A percentile compares a stretch with the other conserved stretches of the same genome.
Conservation (phyloP, 1,139 yeast species). For the Debaryomyces sp. region DNA sequence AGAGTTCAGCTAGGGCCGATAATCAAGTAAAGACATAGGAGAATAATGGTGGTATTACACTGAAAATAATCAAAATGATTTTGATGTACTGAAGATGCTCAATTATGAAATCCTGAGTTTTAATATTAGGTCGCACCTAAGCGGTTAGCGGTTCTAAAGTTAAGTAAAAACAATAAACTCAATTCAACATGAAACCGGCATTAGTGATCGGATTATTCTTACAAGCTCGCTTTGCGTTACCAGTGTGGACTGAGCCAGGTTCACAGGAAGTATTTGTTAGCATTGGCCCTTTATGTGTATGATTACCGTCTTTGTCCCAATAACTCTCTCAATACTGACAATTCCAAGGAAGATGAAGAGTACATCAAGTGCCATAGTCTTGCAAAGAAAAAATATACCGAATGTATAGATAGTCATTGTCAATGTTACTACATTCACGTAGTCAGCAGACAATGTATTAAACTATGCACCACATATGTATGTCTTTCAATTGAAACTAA, state of each 20-base stretch:
- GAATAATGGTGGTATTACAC: background rate
- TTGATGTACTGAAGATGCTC: background rate
- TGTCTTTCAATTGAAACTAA: background rate
- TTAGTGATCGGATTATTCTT: background rate
- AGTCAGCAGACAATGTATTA: slow-evolving; percentile 11
- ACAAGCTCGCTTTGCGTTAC: background rate
- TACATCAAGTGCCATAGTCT: slow-evolving; percentile 12
- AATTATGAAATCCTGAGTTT: background rate
- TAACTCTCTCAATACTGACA: slow-evolving; percentile 1
- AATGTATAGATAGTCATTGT: slow-evolving; percentile 12
- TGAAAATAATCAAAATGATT: background rate
- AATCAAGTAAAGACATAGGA: too few species aligned
- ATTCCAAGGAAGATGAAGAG: slow-evolving; percentile 8
- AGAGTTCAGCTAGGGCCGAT: background rate
- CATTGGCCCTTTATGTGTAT: slow-evolving; percentile 17
- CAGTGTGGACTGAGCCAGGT: background rate
- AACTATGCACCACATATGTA: slow-evolving; percentile 14
- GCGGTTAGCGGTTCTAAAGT: background rate
- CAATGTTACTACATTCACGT: slow-evolving; percentile 13
- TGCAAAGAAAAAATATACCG: slow-evolving; percentile 9
- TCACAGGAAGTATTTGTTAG: slow-evolving; percentile 5
- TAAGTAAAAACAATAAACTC: background rate
- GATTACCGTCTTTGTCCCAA: slow-evolving; percentile 5
- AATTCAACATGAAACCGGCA: background rate
- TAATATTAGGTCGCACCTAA: background rate